Evolutionary conservation across 1,139 yeast genomes (phyloP), one percentile per base, ranked within the genome.

Genomic region (Suhomyces bokatorum): DNA sequence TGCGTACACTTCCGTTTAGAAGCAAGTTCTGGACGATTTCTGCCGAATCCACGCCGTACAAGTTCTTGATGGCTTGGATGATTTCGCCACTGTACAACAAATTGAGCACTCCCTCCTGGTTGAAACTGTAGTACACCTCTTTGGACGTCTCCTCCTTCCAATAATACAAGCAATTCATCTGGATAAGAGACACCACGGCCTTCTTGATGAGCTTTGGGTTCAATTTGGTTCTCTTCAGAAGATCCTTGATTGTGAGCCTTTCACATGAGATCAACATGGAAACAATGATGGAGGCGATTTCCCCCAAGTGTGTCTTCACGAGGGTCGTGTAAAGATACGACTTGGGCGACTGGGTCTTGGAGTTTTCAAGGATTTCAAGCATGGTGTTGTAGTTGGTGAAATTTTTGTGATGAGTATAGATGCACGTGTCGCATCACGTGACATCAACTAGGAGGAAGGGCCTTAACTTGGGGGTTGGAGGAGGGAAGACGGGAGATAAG

Each of bases 41-140:
- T 0, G 91, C 87, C 26, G 78, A 69, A 12, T 69, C 70, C 24
- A 73, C 74, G n/a, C 74, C 77, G 45, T 69, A 68, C 12, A 48
- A 43, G 9, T 52, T 46, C 44, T 75, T 73, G 34, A 86, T 76
- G 44, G 75, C 73, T 36, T 78, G 66, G 32, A 88, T 73, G 48
- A 90, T 82, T 42, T 87, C 87, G 28, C 96, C 97, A 31, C 91
- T 75, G 64, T 89, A 87, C 28, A 90, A 62, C 43, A 88, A 69
- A 43, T 78, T 64, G 53, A 82, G 71, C 17, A 85, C 67, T 6
- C 96, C 96, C 24, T 70, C 75, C 51, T 83, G 84, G 55, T 85
- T 77, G 50, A 83, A 78, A 32, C 73, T 74, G 60, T 89, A 90
- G 54, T 69, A 78, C 1, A 77, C 73, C 1, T 60, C 55, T 6